Evolutionary conservation across 2,329 filamentous ascomycete species (phyloP).

Genomic region (Anisogramma anomala): DNA sequence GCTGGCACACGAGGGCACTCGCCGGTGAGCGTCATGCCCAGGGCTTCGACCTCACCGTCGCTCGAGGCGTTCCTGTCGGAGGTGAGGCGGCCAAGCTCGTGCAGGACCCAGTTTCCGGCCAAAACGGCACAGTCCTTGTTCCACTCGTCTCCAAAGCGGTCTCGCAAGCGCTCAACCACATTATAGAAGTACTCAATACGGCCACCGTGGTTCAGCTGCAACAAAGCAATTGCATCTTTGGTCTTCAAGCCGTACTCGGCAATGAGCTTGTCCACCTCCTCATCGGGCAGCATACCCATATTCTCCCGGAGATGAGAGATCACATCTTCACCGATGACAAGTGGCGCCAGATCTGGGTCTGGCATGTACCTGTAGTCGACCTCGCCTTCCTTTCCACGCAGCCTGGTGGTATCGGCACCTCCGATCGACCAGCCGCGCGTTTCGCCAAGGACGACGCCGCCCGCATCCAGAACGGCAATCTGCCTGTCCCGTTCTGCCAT

Average conservation of each 20-base stretch:
- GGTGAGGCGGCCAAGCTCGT: slow-evolving; percentile 61
- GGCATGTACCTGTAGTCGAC: slow-evolving; percentile 99
- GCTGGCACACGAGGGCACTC: slow-evolving; percentile 36
- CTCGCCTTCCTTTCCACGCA: slow-evolving; percentile 90
- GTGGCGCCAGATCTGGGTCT: slow-evolving; percentile 76
- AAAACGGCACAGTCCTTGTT: slow-evolving; percentile 32
- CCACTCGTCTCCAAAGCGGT: slow-evolving; percentile 13
- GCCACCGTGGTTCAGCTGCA: slow-evolving; percentile 65
- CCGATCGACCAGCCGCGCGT: slow-evolving; percentile 89
- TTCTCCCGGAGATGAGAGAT: slow-evolving; percentile 50
- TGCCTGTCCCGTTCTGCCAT: slow-evolving; percentile 84
- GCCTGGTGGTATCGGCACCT: slow-evolving; percentile 63
- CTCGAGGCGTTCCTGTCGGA: slow-evolving; percentile 29
- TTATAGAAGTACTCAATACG: slow-evolving; percentile 73
- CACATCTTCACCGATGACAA: slow-evolving; percentile 62
- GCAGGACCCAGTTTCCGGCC: slow-evolving; percentile 57
- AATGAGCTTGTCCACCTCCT: slow-evolving; percentile 51
- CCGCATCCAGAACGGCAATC: slow-evolving; percentile 65
- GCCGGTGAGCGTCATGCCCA: slow-evolving; percentile 31
- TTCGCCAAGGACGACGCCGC: slow-evolving; percentile 67
- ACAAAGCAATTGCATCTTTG: slow-evolving; percentile 74
- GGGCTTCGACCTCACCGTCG: slow-evolving; percentile 10
- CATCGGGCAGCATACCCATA: slow-evolving; percentile 62
- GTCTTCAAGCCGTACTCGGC: slow-evolving; percentile 54
- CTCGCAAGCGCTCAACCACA: slow-evolving; percentile 41